A percentile compares a stretch with the other conserved stretches of the same genome.
Conservation (phyloP, 768 basidiomycete species). For the Tricholoma flavovirens region DNA sequence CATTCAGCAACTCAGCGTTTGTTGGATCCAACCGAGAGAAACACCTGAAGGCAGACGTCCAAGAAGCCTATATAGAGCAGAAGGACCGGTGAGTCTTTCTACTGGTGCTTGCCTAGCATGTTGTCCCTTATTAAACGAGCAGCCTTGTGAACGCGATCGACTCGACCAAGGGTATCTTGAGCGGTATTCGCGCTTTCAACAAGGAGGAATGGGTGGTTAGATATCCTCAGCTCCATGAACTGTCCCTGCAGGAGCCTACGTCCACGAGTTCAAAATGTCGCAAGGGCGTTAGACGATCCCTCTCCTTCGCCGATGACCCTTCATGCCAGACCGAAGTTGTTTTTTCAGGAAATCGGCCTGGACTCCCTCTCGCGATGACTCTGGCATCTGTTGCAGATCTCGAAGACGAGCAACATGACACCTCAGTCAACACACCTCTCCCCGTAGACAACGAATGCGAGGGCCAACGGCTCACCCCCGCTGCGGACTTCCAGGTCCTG, state of each 20-base stretch:
- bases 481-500: slow-evolving; percentile 77
- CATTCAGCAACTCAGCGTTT: slow-evolving; percentile 26
- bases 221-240: slow-evolving; percentile 72
- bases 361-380: slow-evolving; percentile 55
- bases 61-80: slow-evolving; percentile 69
- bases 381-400: slow-evolving; percentile 46
- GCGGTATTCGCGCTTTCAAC: slow-evolving; percentile 74
- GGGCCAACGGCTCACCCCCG: slow-evolving; percentile 32
- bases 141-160: slow-evolving; percentile 79
- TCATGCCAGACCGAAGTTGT: slow-evolving; percentile 60
- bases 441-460: slow-evolving; percentile 26
- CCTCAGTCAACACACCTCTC: slow-evolving; percentile 10
- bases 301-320: slow-evolving; percentile 86
- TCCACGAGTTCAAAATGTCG: slow-evolving; percentile 29
- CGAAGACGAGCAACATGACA: slow-evolving; percentile 31
- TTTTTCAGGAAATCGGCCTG: slow-evolving; percentile 42
- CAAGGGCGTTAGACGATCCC: slow-evolving; percentile 51
- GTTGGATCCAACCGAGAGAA: slow-evolving; percentile 29
- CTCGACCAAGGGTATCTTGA: slow-evolving; percentile 60
- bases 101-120: background rate
- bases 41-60: slow-evolving; percentile 58
- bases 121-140: slow-evolving; percentile 8
- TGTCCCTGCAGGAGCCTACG: slow-evolving; percentile 22
- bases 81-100: slow-evolving; percentile 59
- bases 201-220: slow-evolving; percentile 82